Percentiles rank a stretch among this genome's conserved stretches.
Evolutionary conservation across 2,329 filamentous ascomycete genomes (phyloP).

Genomic region (Pseudopyricularia cyperi): DNA sequence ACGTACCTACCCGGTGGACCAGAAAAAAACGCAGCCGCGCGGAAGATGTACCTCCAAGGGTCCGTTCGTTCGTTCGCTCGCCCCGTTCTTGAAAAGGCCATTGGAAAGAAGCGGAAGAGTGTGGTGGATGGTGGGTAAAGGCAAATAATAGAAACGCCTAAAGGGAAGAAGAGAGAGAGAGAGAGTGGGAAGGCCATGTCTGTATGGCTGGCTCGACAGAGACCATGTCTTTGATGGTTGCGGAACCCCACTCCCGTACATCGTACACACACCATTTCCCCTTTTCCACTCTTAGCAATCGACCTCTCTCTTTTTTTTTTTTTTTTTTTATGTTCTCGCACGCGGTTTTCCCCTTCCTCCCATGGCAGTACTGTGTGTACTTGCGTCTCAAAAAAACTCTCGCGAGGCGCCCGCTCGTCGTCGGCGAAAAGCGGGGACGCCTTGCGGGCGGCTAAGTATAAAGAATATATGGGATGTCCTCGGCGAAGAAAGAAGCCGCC

Average conservation of each 20-base stretch:
- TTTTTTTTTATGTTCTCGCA: too few relatives aligned
- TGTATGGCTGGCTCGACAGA: conserved; percentile 5
- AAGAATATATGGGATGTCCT: too few relatives aligned
- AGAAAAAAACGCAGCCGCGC: not conserved
- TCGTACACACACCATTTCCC: too few relatives aligned
- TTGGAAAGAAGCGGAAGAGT: too few relatives aligned
- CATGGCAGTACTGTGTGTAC: too few relatives aligned
- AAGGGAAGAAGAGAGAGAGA: not conserved
- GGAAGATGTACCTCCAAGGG: not conserved
- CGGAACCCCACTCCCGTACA: not conserved
- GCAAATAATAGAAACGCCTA: not conserved
- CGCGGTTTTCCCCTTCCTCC: too few relatives aligned
- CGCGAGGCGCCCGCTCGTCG: too few relatives aligned
- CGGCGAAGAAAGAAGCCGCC: too few relatives aligned
- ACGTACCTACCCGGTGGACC: not conserved
- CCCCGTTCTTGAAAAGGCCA: not conserved
- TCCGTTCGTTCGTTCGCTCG: not conserved
- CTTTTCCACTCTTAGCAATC: not conserved
- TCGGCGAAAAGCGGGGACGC: too few relatives aligned
- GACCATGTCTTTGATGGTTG: conserved; percentile 6
- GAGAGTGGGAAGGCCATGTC: not conserved
- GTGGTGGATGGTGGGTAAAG: conserved; percentile 9
- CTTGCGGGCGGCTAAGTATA: too few relatives aligned
- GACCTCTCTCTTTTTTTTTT: too few relatives aligned
- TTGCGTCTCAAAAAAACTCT: too few relatives aligned